phyloP scores from a whole-genome alignment of 495 filamentous ascomycete species.

The Rusavskia elegans region DNA sequence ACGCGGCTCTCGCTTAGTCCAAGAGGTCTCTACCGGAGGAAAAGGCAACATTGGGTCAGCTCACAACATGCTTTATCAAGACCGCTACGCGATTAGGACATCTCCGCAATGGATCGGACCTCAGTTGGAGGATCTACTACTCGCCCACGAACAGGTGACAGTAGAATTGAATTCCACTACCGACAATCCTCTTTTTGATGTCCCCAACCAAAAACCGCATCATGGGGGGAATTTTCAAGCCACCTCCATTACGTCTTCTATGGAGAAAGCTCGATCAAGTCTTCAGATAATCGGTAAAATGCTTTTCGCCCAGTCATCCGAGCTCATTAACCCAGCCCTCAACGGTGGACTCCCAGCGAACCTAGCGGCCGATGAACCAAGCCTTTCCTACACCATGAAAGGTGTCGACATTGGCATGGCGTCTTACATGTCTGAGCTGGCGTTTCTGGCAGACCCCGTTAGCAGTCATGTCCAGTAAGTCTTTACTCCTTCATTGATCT shows the following conservation, averaged over 20 bases:
- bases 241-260: slow-evolving; percentile 38
- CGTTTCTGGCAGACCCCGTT: slow-evolving; percentile 37
- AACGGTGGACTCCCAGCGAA: slow-evolving; percentile 46
- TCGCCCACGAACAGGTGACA: slow-evolving; percentile 35
- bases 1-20: slow-evolving; percentile 19
- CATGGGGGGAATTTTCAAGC: slow-evolving; percentile 54
- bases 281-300: slow-evolving; percentile 43
- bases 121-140: slow-evolving; percentile 40
- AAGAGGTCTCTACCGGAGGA: too few relatives aligned
- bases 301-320: slow-evolving; percentile 39
- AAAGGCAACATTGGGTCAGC: too few relatives aligned
- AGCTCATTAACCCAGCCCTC: slow-evolving; percentile 39
- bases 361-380: slow-evolving; percentile 40
- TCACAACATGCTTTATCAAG: slow-evolving; percentile 28
- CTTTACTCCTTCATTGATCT: too few relatives aligned
- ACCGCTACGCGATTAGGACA: slow-evolving; percentile 45
- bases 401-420: slow-evolving; percentile 50
- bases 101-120: slow-evolving; percentile 51
- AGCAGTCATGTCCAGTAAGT: slow-evolving; percentile 33
- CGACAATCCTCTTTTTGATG: slow-evolving; percentile 48
- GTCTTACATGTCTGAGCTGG: slow-evolving; percentile 42
- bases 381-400: slow-evolving; percentile 38
- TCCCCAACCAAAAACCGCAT: slow-evolving; percentile 19
- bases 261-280: slow-evolving; percentile 39
- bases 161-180: slow-evolving; percentile 47